Evolutionary conservation across 2,329 filamentous ascomycete genomes (phyloP).

Genomic region (Metarhizium brunneum): DNA sequence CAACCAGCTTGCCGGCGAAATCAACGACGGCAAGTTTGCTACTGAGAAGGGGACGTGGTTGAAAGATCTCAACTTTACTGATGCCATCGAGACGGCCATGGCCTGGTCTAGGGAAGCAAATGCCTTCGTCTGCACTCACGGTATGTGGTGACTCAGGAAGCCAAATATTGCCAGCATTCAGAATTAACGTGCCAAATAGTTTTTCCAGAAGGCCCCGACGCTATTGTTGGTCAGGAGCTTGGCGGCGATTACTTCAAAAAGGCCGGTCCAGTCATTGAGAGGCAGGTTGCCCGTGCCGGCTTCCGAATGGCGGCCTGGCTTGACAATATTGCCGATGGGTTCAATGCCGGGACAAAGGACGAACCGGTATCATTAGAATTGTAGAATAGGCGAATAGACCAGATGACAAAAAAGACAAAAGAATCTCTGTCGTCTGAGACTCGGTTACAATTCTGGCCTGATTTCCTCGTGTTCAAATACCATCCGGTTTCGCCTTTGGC

Average conservation of each 20-base stretch:
- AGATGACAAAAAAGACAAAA: background rate
- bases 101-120: constrained; percentile 57
- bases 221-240: constrained; percentile 51
- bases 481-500: background rate
- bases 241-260: constrained; percentile 53
- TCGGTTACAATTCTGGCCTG: background rate
- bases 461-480: background rate
- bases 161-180: background rate
- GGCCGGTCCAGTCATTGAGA: constrained; percentile 54
- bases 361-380: constrained; percentile 18
- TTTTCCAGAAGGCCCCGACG: constrained; percentile 49
- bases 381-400: constrained; percentile 9
- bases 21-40: constrained; percentile 46
- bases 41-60: constrained; percentile 44
- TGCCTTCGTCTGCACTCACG: constrained; percentile 50
- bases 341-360: constrained; percentile 14
- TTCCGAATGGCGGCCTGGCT: constrained; percentile 60
- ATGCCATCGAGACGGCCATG: constrained; percentile 47
- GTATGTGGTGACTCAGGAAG: constrained; percentile 27
- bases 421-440: background rate
- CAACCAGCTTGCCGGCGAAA: constrained; percentile 41
- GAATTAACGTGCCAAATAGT: constrained; percentile 29
- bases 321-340: constrained; percentile 46
- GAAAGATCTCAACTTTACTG: constrained; percentile 42
- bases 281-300: constrained; percentile 59